Percentiles rank a stretch among this genome's conserved stretches.
These are phyloP conservation scores for Penicillium frequentans DNA, from an alignment of 2,329 filamentous ascomycete genomes.

Conservation along the genomic window DNA sequence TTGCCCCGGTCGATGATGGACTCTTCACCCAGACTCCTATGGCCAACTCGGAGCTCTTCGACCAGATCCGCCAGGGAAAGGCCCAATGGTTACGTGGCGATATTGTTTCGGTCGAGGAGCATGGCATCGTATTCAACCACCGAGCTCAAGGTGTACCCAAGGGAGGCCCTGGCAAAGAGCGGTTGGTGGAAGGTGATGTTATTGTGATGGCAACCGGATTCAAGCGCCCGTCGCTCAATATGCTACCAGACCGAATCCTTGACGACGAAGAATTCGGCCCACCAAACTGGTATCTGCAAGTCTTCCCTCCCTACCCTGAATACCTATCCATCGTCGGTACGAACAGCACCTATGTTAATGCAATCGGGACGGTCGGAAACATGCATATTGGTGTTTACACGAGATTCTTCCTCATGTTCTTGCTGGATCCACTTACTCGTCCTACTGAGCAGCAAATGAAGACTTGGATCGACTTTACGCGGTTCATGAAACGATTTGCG, in stretches of 20 bases:
- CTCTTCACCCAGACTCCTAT: slow-evolving; percentile 84
- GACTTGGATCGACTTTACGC: slow-evolving; percentile 83
- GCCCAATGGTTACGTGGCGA: slow-evolving; percentile 82
- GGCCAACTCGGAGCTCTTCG: slow-evolving; percentile 79
- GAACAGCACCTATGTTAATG: slow-evolving; percentile 80
- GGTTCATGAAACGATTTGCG: slow-evolving; percentile 65
- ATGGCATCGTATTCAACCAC: slow-evolving; percentile 69
- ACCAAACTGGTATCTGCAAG: slow-evolving; percentile 87
- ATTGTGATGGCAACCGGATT: slow-evolving; percentile 83
- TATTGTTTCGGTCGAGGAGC: slow-evolving; percentile 64
- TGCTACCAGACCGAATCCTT: slow-evolving; percentile 69
- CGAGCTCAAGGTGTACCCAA: slow-evolving; percentile 72
- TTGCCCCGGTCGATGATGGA: slow-evolving; percentile 65
- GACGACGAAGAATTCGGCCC: slow-evolving; percentile 66
- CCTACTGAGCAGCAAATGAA: slow-evolving; percentile 75
- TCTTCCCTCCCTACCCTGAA: slow-evolving; percentile 66
- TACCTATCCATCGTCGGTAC: slow-evolving; percentile 75
- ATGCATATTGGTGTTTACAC: slow-evolving; percentile 92
- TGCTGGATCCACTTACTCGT: slow-evolving; percentile 73
- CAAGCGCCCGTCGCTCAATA: slow-evolving; percentile 69
- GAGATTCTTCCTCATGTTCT: slow-evolving; percentile 80
- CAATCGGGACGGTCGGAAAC: slow-evolving; percentile 79
- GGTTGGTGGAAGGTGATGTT: slow-evolving; percentile 70
- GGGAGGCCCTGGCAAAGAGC: slow-evolving; percentile 68
- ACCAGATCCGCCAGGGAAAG: slow-evolving; percentile 68